Evolutionary conservation across 345 rosid genomes (phyloP).

Genomic region (Mangifera indica): DNA sequence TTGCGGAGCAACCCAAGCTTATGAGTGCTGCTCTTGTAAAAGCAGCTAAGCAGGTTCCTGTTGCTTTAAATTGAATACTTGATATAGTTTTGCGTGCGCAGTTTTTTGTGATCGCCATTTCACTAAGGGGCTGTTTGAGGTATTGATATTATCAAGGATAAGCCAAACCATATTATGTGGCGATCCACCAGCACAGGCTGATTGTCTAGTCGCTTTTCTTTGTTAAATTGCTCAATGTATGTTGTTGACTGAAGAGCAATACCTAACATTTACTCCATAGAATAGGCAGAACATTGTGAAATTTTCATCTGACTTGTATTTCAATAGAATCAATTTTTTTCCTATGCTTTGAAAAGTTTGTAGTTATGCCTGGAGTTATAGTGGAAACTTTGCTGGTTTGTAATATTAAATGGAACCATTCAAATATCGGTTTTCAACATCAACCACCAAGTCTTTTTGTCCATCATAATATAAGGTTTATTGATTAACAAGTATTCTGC

Average conservation of each 20-base stretch:
- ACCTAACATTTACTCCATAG: neutral
- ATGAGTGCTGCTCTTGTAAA: conserved; percentile 82
- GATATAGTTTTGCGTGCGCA: neutral
- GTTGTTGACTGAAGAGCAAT: neutral
- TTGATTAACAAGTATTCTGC: neutral
- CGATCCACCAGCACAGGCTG: neutral
- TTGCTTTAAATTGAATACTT: no score
- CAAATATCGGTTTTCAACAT: neutral
- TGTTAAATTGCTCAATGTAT: neutral
- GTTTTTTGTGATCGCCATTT: neutral
- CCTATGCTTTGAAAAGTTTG: neutral
- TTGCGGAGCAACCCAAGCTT: conserved; percentile 69
- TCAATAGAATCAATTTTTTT: neutral
- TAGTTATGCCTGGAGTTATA: neutral
- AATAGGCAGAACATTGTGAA: neutral
- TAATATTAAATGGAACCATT: neutral
- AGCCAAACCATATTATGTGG: neutral
- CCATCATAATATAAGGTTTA: neutral
- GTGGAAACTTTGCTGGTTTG: neutral
- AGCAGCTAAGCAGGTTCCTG: conserved; percentile 83
- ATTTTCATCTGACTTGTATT: neutral
- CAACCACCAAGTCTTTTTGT: neutral
- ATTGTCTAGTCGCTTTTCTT: neutral
- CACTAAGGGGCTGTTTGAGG: neutral
- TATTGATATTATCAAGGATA: neutral